phyloP scores from a whole-genome alignment of 2,329 filamentous ascomycete species.

The Plenodomus biglobosus region DNA sequence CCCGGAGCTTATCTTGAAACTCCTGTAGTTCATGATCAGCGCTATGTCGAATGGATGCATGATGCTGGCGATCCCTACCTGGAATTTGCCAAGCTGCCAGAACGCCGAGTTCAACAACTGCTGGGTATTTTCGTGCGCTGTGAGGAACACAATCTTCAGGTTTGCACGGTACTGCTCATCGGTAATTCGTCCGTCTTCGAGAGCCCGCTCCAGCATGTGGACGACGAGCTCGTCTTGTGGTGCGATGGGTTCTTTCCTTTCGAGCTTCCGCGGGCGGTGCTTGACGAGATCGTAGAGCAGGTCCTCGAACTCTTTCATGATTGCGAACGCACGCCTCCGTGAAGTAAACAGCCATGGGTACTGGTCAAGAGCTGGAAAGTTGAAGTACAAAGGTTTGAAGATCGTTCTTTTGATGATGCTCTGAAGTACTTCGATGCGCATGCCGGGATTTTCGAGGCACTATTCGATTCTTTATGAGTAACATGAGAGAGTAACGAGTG shows the following conservation, averaged over 20 bases:
- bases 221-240: slow-evolving; percentile 9
- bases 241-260: not conserved
- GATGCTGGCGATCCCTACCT: too few species aligned
- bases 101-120: slow-evolving; percentile 11
- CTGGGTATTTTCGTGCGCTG: slow-evolving; percentile 33
- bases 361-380: slow-evolving; percentile 30
- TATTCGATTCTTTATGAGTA: not conserved
- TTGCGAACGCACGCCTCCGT: not conserved
- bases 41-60: too few species aligned
- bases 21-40: not conserved
- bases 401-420: slow-evolving; percentile 31
- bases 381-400: slow-evolving; percentile 32
- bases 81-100: too few species aligned
- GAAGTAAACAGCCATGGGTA: slow-evolving; percentile 10
- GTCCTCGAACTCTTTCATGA: not conserved
- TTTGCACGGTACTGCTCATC: slow-evolving; percentile 33
- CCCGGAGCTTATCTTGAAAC: slow-evolving; percentile 21
- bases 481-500: not conserved
- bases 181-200: slow-evolving; percentile 21
- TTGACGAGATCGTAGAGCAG: slow-evolving; percentile 1
- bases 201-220: slow-evolving; percentile 25
- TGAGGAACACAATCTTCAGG: slow-evolving; percentile 29
- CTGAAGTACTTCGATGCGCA: slow-evolving; percentile 15
- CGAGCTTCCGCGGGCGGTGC: not conserved
- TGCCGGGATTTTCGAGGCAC: not conserved